These are phyloP conservation scores for Sphagnum contortum DNA, from an alignment of 225 moss, liverwort and hornwort genomes.

Conservation along the genomic window DNA sequence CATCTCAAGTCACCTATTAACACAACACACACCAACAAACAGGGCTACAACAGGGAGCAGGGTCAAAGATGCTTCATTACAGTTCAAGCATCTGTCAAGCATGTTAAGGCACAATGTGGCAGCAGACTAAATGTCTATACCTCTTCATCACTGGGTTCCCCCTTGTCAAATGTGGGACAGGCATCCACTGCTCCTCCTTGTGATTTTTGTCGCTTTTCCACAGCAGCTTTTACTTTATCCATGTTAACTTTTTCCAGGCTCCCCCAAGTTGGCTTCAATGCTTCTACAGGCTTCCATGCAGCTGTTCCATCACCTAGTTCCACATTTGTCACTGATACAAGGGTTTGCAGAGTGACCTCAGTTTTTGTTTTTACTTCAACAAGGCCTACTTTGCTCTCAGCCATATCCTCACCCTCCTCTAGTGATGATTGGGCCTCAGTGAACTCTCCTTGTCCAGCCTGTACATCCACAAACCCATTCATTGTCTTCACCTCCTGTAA, in stretches of 20 bases:
- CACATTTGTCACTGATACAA: constrained; percentile 1
- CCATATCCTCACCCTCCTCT: constrained; percentile 26
- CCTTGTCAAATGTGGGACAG: constrained; percentile 13
- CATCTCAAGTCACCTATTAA: no score
- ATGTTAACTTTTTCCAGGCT: constrained; percentile 37
- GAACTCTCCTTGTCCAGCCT: constrained; percentile 13
- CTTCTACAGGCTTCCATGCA: constrained; percentile 8
- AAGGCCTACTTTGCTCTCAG: constrained; percentile 12
- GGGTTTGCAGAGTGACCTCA: background rate
- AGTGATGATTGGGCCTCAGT: constrained; percentile 17
- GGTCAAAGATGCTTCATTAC: no score
- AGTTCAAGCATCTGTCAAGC: no score
- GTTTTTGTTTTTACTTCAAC: background rate
- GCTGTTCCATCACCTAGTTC: constrained; percentile 2
- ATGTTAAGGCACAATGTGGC: no score
- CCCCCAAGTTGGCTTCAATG: constrained; percentile 19
- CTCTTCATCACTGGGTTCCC: constrained; percentile 44
- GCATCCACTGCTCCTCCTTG: constrained; percentile 28
- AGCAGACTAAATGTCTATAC: background rate
- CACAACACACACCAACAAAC: no score
- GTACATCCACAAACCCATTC: constrained; percentile 2
- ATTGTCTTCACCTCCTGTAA: constrained; percentile 12
- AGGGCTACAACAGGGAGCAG: no score
- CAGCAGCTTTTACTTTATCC: constrained; percentile 22
- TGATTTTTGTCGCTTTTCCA: constrained; percentile 25